Base-by-base conservation (phyloP, 371 early-diverging fungal species). In the Circinella minor region DNA sequence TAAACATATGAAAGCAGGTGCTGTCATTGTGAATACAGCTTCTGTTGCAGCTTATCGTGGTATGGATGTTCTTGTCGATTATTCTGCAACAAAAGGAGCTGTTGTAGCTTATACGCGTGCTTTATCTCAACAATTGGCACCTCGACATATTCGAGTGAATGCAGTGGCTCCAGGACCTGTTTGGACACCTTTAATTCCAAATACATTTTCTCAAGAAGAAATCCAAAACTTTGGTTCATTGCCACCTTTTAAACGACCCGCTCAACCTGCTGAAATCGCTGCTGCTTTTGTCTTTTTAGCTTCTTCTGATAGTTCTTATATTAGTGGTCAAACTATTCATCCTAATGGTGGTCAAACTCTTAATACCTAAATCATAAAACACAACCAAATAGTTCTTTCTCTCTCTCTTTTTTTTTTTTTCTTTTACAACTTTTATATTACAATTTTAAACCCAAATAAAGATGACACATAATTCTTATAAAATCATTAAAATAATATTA, bases 81-180 rank as follows among this genome's bases (percentile, higher is more conserved):
- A 89, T 66, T 83, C 85, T 36, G 81, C 85, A 34, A 85, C 85
- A 13, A 86, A 86, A 73, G 87, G 83, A 18, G 81, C 84, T 20
- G 75, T 90, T 43, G 88, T 87, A 27, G 81, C 86, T 8, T 90
- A 89, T 69, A 89, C 90, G 17, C 81, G 91, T 71, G 80, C 87
- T 3, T 73, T 89, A 39, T 84, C 90, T n/a, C 82, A 80, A 51
- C 88, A 90, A 68, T 72, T 90, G 37, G 89, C 89, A 18, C 77
- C 74, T 59, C 73, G 84, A 47, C 85, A 86, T 49, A 90, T 90
- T 49, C 83, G 89, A 51, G 89, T 89, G 47, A 89, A 90, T 74
- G 84, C 89, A 37, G 86, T 90, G 47, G 90, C 89, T 47, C 89
- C 86, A 69, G 91, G 91, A 55, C 86, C 87, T 74, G 86, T 90